A percentile compares a stretch with the other conserved stretches of the same genome.
Conservation (phyloP, 371 early-diverging fungal species). For the Mortierella sp. region DNA sequence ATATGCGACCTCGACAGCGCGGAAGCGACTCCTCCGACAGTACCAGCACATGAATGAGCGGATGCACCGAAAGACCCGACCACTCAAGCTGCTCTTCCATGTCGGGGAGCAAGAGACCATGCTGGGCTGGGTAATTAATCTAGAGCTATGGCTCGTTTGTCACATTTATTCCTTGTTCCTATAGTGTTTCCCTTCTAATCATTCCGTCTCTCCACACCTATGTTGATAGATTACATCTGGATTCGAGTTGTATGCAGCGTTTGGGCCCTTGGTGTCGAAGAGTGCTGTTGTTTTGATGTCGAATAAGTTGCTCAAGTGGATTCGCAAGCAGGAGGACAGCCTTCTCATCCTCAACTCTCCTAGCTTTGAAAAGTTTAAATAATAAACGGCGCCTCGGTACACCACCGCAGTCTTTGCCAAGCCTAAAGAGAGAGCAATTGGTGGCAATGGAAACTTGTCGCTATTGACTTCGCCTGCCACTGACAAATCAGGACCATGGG, state of each 20-base stretch:
- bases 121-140: conserved; percentile 76
- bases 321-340: conserved; percentile 78
- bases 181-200: neutral
- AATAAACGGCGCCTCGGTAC: neutral
- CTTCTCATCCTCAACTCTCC: conserved; percentile 81
- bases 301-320: conserved; percentile 80
- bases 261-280: conserved; percentile 79
- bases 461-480: conserved; percentile 12
- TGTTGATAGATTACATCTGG: conserved; percentile 70
- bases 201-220: neutral
- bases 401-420: neutral
- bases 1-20: conserved; percentile 61
- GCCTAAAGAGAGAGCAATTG: neutral
- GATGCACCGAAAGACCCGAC: conserved; percentile 71
- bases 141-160: neutral
- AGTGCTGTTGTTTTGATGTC: conserved; percentile 73
- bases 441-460: neutral
- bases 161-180: neutral
- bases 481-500: neutral
- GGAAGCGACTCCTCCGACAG: conserved; percentile 67
- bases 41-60: conserved; percentile 79
- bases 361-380: conserved; percentile 65
- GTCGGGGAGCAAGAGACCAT: conserved; percentile 74
- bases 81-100: conserved; percentile 73
- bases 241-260: conserved; percentile 83